These are phyloP conservation scores for Boletellus deceptivus DNA, from an alignment of 1,284 basidiomycete species.

Conservation along the genomic window DNA sequence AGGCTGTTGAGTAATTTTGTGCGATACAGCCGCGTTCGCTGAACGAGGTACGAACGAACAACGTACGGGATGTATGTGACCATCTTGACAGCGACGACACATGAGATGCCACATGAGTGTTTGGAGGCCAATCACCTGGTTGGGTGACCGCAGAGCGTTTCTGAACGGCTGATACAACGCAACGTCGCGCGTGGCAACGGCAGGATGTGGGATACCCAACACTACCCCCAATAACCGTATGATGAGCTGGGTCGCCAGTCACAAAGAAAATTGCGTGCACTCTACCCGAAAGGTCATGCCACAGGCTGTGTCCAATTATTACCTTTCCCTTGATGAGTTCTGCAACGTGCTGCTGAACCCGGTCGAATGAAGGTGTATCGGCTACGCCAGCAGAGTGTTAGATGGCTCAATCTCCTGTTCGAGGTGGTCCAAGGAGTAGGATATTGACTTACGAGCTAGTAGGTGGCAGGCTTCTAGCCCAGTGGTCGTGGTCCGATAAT, in stretches of 20 bases:
- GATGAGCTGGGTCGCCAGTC: slow-evolving; percentile 13
- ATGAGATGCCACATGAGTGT: slow-evolving; percentile 79
- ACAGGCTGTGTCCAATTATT: slow-evolving; percentile 70
- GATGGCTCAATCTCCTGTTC: neutral
- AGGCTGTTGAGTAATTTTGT: slow-evolving; percentile 13
- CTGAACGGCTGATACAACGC: slow-evolving; percentile 78
- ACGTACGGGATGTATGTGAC: slow-evolving; percentile 66
- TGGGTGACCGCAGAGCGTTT: slow-evolving; percentile 60
- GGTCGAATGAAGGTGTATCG: slow-evolving; percentile 43
- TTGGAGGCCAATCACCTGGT: slow-evolving; percentile 66
- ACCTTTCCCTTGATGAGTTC: slow-evolving; percentile 63
- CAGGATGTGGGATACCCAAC: slow-evolving; percentile 76
- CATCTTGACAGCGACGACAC: slow-evolving; percentile 70
- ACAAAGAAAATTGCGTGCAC: slow-evolving; percentile 16
- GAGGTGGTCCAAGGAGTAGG: slow-evolving; percentile 2
- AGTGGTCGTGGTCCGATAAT: slow-evolving; percentile 70
- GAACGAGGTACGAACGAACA: slow-evolving; percentile 27
- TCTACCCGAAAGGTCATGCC: slow-evolving; percentile 74
- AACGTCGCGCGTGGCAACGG: slow-evolving; percentile 77
- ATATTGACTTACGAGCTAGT: slow-evolving; percentile 41
- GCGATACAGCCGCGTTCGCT: neutral
- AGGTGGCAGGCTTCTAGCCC: slow-evolving; percentile 62
- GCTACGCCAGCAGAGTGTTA: slow-evolving; percentile 17
- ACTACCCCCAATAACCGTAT: slow-evolving; percentile 41
- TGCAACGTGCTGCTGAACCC: slow-evolving; percentile 63